Percentiles rank a stretch among this genome's conserved stretches.
Conservation (phyloP, 345 rosid species). For the Sonneratia alba region DNA sequence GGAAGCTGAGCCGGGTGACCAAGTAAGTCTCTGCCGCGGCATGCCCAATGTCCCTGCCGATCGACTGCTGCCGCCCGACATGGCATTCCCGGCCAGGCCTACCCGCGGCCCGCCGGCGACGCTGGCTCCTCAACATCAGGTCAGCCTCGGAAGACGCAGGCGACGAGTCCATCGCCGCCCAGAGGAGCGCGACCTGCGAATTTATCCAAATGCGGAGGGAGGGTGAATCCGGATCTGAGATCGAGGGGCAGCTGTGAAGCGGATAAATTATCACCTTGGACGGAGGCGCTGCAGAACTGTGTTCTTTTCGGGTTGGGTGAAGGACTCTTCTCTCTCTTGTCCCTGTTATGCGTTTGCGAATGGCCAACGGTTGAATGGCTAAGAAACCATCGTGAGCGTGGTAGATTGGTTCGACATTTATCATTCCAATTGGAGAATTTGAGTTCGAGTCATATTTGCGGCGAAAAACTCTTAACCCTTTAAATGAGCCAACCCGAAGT, state of each 20-base stretch:
- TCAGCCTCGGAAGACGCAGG: not conserved
- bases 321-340: not conserved
- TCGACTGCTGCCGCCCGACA: conserved; percentile 37
- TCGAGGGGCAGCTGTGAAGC: not conserved
- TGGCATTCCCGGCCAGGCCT: conserved; percentile 6
- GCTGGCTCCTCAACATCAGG: conserved; percentile 6
- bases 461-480: no score
- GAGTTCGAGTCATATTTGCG: no score
- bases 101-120: conserved; percentile 27
- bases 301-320: not conserved
- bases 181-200: not conserved
- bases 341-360: not conserved
- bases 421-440: no score
- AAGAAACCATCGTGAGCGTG: no score
- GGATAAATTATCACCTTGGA: not conserved
- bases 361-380: not conserved
- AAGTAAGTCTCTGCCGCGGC: conserved; percentile 77
- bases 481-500: no score
- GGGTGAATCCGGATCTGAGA: not conserved
- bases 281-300: not conserved
- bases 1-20: conserved; percentile 57
- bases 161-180: not conserved
- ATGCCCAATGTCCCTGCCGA: conserved; percentile 48
- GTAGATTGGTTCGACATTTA: no score
- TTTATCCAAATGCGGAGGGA: not conserved